Conservation (phyloP, 148 eudicot species). For the Simmondsia chinensis region DNA sequence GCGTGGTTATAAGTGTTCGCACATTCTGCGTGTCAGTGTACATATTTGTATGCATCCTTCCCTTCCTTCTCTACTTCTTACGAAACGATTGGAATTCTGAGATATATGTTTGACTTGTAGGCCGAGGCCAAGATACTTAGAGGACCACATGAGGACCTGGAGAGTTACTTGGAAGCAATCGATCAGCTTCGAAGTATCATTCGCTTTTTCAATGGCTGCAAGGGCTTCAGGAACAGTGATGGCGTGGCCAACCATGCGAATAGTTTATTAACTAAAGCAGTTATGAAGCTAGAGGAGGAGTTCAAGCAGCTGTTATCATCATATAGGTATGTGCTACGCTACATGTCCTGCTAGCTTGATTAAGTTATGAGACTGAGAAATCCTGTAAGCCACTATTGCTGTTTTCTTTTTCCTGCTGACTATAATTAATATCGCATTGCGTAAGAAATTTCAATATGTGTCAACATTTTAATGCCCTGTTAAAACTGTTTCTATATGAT, state of each 20-base stretch:
- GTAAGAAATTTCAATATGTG: too few relatives aligned
- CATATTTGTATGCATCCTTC: not conserved
- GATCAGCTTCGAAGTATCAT: slow-evolving; percentile 80
- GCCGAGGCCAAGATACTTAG: slow-evolving; percentile 92
- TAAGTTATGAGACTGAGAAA: too few relatives aligned
- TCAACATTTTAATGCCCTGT: too few relatives aligned
- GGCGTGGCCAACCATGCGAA: slow-evolving; percentile 75
- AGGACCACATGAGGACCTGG: slow-evolving; percentile 96
- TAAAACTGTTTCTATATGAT: too few relatives aligned
- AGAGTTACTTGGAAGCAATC: slow-evolving; percentile 92
- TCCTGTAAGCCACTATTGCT: too few relatives aligned
- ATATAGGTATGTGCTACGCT: slow-evolving; percentile 61
- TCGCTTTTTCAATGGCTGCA: slow-evolving; percentile 69
- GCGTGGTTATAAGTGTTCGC: too few relatives aligned
- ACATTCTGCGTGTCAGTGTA: too few relatives aligned
- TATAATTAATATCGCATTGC: too few relatives aligned
- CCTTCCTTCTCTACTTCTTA: not conserved
- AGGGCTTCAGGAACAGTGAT: slow-evolving; percentile 89
- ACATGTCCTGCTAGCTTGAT: not conserved
- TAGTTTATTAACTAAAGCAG: slow-evolving; percentile 74
- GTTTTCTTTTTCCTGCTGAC: too few relatives aligned
- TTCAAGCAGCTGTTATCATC: slow-evolving; percentile 68
- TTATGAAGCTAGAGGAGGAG: slow-evolving; percentile 95
- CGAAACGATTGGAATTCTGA: slow-evolving; percentile 1
- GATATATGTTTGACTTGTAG: slow-evolving; percentile 27